Base-by-base conservation (phyloP, 176 grass and related monocot genomes). In the Avena insularis region DNA sequence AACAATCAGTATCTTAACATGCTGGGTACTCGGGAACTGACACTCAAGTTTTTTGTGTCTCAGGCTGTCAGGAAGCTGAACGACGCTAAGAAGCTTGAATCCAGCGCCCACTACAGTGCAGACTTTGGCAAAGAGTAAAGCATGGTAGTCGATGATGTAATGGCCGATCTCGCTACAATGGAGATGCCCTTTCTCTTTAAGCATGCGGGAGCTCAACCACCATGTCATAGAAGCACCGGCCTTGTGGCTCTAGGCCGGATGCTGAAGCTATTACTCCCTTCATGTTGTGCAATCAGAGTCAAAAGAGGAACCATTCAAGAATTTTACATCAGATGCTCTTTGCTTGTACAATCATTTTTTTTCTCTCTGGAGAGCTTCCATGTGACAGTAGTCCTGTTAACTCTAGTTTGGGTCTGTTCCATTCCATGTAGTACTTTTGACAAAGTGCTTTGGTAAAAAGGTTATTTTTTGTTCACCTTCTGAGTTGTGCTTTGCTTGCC, bases 21-120 rank as follows among this genome's bases (percentile, higher is more conserved):
- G 54, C 16, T 29, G 9, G 11, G 36, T 31, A 15, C 13, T 65
- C 53, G 10, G 3, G 6, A 9, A 4, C 9, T 82, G 2, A 82
- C 63, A 54, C 36, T 35, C 8, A 0, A 45, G 53, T 46, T 78
- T 60, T 13, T 12, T 45, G 58, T 16, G 9, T 79, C 87, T 78
- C 85, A 98, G 96, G 93, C 96, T 46, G 93, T 98, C 38, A 92
- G 96, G 50, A 98, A 98, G 56, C 69, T 98, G 78, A 98, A 94
- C 47, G 96, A 98, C 47, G 93, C 96, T 36, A 98, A 98, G 88
- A 98, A 98, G 75, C 78, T 98, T 21, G 96, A 98, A 74, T 98
- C 96, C 19, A 98, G 88, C 71, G 96, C 93, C 0, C 92, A 95
- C 87, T 98, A 92, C 93, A 96, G 88, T 21, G 93, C 93, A 61